These are phyloP conservation scores for Colletotrichum ledebouriae DNA, from an alignment of 2,329 filamentous ascomycete species.

Conservation along the genomic window DNA sequence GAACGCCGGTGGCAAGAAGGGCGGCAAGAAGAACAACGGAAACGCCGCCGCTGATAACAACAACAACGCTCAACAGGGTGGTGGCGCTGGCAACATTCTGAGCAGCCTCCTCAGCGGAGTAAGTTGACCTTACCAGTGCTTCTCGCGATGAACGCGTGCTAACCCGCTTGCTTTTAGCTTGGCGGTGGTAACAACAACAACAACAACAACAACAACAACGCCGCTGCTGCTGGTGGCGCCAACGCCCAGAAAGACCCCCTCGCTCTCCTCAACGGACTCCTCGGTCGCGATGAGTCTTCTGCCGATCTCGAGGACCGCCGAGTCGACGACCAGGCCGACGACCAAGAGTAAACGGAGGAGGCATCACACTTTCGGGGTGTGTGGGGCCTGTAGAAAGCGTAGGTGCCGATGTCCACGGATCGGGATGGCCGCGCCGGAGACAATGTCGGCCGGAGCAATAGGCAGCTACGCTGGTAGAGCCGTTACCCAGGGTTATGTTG, in stretches of 20 bases:
- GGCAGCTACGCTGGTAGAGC: constrained; percentile 34
- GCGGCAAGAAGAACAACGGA: neutral
- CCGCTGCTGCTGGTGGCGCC: neutral
- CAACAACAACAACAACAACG: neutral
- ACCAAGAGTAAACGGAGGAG: constrained; percentile 18
- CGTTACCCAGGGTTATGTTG: constrained; percentile 23
- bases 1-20: constrained; percentile 7
- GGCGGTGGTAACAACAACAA: neutral
- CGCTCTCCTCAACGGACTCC: constrained; percentile 18
- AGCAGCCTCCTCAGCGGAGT: constrained; percentile 16
- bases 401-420: constrained; percentile 4
- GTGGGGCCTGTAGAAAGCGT: neutral
- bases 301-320: constrained; percentile 10
- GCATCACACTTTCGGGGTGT: neutral
- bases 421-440: neutral
- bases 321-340: neutral
- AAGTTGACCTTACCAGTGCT: neutral
- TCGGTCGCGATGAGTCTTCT: constrained; percentile 31
- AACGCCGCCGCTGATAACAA: neutral
- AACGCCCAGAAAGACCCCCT: constrained; percentile 15
- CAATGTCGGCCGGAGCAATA: constrained; percentile 1
- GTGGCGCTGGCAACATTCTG: constrained; percentile 9
- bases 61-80: too few species aligned
- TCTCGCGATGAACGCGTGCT: neutral
- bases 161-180: constrained; percentile 4